These are phyloP conservation scores for Colletotrichum aenigma DNA, from an alignment of 2,329 filamentous ascomycete species.

Conservation along the genomic window DNA sequence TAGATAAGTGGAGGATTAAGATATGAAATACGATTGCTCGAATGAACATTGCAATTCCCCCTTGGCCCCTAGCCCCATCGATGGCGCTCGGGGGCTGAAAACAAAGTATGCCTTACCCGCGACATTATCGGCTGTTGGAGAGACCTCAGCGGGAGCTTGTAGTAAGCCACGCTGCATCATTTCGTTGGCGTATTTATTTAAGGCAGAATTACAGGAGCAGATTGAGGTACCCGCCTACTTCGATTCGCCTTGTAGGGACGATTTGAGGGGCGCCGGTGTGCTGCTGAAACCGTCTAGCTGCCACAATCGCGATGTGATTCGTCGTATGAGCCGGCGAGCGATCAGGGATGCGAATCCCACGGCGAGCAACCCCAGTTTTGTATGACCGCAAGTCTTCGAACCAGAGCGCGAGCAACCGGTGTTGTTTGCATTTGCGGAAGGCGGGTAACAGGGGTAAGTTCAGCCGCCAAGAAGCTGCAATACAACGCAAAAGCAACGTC, in stretches of 20 bases:
- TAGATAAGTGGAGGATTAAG: neutral
- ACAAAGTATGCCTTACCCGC: neutral
- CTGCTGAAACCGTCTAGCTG: neutral
- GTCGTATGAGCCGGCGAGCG: neutral
- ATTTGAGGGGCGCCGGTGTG: neutral
- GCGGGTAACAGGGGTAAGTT: neutral
- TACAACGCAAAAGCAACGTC: neutral
- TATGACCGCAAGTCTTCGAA: neutral
- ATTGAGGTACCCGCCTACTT: neutral
- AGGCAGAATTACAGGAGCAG: neutral
- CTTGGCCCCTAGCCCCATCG: neutral
- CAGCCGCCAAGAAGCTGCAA: neutral
- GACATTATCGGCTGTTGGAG: neutral
- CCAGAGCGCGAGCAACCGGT: neutral
- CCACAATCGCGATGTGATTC: neutral
- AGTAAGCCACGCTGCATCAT: neutral
- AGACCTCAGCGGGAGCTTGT: neutral
- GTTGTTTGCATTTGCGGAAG: neutral
- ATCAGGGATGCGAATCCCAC: neutral
- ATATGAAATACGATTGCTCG: neutral
- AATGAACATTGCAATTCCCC: neutral
- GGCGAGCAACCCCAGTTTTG: neutral
- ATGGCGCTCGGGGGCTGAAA: neutral
- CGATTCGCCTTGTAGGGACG: neutral
- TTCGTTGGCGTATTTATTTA: neutral